phyloP scores from a whole-genome alignment of 345 rosid genomes.

The Laguncularia racemosa region DNA sequence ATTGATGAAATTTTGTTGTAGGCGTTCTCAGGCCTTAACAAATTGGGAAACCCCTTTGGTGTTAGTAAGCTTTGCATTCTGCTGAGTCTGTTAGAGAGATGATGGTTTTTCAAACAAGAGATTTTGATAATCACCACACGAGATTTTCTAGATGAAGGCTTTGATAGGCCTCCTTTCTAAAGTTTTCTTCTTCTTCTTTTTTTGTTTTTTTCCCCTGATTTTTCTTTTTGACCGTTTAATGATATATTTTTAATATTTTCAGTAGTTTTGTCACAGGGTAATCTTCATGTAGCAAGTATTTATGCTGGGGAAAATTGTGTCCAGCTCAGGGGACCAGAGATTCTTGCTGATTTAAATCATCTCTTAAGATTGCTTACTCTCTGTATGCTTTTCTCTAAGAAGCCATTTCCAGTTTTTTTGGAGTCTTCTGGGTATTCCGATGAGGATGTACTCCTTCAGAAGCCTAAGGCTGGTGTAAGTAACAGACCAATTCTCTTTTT shows the following conservation, averaged over 20 bases:
- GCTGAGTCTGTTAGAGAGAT: too few relatives aligned
- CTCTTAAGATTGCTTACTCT: conserved; percentile 66
- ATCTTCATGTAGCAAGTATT: conserved; percentile 66
- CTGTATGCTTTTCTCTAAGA: conserved; percentile 90
- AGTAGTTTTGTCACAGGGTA: conserved; percentile 41
- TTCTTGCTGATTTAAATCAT: conserved; percentile 48
- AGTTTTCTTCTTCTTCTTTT: too few relatives aligned
- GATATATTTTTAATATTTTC: not conserved
- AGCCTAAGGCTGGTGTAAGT: conserved; percentile 96
- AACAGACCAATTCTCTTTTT: not conserved
- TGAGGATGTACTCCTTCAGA: conserved; percentile 83
- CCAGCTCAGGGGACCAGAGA: conserved; percentile 56
- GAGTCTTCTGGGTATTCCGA: conserved; percentile 65
- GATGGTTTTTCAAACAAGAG: too few relatives aligned
- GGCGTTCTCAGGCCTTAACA: too few relatives aligned
- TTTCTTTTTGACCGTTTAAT: not conserved
- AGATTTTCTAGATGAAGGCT: too few relatives aligned
- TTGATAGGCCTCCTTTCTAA: too few relatives aligned
- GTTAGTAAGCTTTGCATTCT: too few relatives aligned
- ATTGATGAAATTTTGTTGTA: too few relatives aligned
- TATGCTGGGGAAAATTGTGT: conserved; percentile 70
- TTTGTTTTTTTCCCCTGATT: not conserved
- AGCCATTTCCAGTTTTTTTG: conserved; percentile 80
- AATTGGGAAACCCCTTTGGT: too few relatives aligned
- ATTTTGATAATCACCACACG: too few relatives aligned